Evolutionary conservation across 177 flowering plant genomes (phyloP).

Genomic region (Vitis hybrid): DNA sequence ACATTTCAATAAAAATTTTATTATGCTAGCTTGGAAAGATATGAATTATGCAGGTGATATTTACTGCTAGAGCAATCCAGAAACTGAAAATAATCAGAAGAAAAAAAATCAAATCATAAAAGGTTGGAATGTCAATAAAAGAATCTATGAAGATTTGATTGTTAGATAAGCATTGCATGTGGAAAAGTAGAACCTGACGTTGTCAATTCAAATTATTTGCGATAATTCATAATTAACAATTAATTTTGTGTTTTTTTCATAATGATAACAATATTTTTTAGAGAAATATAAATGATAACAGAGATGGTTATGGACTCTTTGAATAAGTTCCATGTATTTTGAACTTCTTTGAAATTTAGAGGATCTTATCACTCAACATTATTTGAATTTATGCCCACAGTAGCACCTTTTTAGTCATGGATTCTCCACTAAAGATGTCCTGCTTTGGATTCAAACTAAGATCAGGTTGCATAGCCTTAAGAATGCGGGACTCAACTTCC

Average conservation of each 20-base stretch:
- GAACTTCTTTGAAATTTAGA: neutral
- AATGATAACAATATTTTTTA: neutral
- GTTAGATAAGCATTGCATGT: neutral
- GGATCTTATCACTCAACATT: neutral
- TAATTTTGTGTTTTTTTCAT: no score
- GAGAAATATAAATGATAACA: neutral
- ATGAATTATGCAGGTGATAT: neutral
- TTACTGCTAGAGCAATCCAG: neutral
- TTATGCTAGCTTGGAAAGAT: no score
- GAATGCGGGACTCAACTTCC: constrained; percentile 29
- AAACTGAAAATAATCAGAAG: neutral
- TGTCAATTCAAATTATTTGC: no score
- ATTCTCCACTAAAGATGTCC: constrained; percentile 5
- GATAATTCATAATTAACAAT: no score
- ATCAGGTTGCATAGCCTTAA: constrained; percentile 30
- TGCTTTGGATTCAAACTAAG: constrained; percentile 25
- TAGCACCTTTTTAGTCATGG: constrained; percentile 18
- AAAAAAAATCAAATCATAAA: neutral
- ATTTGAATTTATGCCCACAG: neutral
- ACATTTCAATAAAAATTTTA: neutral
- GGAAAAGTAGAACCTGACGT: no score
- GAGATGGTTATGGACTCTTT: neutral
- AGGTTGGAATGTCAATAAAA: neutral
- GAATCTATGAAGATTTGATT: neutral
- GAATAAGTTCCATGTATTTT: neutral